These are phyloP conservation scores for Fraxinus anomala DNA, from an alignment of 257 asterid genomes.

Conservation along the genomic window DNA sequence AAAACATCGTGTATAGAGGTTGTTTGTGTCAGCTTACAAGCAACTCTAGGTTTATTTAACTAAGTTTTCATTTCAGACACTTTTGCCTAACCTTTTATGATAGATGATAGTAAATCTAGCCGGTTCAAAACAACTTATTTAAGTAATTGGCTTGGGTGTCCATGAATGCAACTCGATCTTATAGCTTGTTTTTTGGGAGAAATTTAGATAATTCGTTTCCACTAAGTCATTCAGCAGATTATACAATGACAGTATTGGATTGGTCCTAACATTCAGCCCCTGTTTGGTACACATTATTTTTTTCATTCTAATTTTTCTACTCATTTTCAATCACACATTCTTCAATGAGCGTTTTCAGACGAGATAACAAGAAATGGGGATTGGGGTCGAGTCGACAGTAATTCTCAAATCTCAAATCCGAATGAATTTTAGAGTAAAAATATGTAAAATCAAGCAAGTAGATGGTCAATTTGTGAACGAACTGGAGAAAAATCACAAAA, in stretches of 20 bases:
- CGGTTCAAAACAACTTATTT: background rate
- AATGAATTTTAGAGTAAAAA: too few species aligned
- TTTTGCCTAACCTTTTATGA: background rate
- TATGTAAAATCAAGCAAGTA: too few species aligned
- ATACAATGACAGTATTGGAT: background rate
- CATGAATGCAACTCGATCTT: background rate
- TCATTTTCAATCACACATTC: too few species aligned
- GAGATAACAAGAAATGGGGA: too few species aligned
- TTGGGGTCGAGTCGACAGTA: too few species aligned
- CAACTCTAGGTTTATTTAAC: background rate
- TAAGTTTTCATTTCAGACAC: background rate
- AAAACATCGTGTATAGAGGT: conserved; percentile 1
- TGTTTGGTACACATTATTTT: too few species aligned
- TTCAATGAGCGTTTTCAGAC: too few species aligned
- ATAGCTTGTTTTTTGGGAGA: conserved; percentile 1
- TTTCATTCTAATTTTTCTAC: too few species aligned
- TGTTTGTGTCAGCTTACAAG: background rate
- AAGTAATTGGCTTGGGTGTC: background rate
- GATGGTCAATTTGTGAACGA: too few species aligned
- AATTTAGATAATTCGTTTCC: background rate
- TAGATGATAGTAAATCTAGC: background rate
- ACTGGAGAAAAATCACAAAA: too few species aligned
- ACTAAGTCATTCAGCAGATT: background rate
- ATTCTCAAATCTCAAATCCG: too few species aligned
- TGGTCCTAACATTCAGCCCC: conserved; percentile 12